phyloP scores from a whole-genome alignment of 1,284 basidiomycete genomes.

The Bondarzewia mesenterica region DNA sequence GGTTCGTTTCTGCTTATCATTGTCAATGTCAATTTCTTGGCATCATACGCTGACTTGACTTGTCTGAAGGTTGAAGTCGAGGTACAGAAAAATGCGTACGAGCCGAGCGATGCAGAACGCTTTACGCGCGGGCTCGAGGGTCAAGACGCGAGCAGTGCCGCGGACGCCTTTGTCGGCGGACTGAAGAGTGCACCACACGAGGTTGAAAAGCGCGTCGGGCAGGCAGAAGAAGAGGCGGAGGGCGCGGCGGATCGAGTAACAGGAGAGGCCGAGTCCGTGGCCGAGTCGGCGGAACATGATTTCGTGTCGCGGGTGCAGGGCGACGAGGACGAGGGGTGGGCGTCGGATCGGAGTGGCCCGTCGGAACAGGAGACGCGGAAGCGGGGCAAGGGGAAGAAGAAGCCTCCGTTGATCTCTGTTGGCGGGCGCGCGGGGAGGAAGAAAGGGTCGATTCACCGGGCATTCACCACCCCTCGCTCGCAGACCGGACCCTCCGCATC shows the following conservation, averaged over 20 bases:
- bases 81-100: conserved; percentile 5
- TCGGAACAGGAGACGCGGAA: not conserved
- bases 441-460: not conserved
- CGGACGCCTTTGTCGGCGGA: not conserved
- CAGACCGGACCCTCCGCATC: not conserved
- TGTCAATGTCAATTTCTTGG: conserved; percentile 1
- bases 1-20: conserved; percentile 31
- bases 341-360: not conserved
- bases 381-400: not conserved
- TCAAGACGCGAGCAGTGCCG: not conserved
- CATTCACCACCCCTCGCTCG: not conserved
- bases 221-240: not conserved
- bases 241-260: not conserved
- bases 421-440: not conserved
- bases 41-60: not conserved
- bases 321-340: conserved; percentile 6
- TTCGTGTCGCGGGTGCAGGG: not conserved
- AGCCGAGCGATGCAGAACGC: not conserved
- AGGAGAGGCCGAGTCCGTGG: not conserved
- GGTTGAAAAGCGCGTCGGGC: not conserved
- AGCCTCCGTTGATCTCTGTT: not conserved
- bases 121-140: conserved; percentile 1
- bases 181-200: not conserved
- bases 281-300: not conserved
- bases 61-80: conserved; percentile 4